Evolutionary conservation across 805 yeast species (phyloP).

Genomic region (Kluyveromyces lactis): DNA sequence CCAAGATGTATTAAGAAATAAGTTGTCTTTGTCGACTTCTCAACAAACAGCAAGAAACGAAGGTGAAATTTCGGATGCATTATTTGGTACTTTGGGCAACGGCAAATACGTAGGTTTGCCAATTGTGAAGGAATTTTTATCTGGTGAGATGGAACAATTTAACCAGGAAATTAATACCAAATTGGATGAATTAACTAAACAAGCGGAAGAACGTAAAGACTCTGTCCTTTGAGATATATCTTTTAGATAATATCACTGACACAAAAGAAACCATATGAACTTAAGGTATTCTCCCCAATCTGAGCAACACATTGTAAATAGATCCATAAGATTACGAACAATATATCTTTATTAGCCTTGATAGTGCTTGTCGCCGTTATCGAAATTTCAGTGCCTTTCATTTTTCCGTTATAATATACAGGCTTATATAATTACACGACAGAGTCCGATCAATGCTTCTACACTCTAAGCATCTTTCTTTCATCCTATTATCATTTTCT

Average conservation of each 20-base stretch:
- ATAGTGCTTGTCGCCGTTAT: too few relatives aligned
- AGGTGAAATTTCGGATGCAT: constrained; percentile 24
- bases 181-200: background rate
- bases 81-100: constrained; percentile 31
- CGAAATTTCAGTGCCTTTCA: too few relatives aligned
- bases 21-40: constrained; percentile 14
- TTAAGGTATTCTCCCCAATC: too few relatives aligned
- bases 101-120: constrained; percentile 29
- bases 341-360: too few relatives aligned
- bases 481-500: too few relatives aligned
- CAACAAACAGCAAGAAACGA: constrained; percentile 18
- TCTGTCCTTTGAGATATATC: background rate
- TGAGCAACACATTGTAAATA: too few relatives aligned
- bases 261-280: background rate
- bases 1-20: constrained; percentile 14
- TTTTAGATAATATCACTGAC: background rate
- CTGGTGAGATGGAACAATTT: constrained; percentile 27
- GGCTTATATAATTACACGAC: too few relatives aligned
- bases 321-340: too few relatives aligned
- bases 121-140: constrained; percentile 29
- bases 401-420: too few relatives aligned
- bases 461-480: too few relatives aligned
- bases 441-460: too few relatives aligned
- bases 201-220: constrained; percentile 1
- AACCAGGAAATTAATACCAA: constrained; percentile 18